These are phyloP conservation scores for Blepharisma japonicum DNA, from an alignment of 73 alveolate genomes.

Conservation along the genomic window DNA sequence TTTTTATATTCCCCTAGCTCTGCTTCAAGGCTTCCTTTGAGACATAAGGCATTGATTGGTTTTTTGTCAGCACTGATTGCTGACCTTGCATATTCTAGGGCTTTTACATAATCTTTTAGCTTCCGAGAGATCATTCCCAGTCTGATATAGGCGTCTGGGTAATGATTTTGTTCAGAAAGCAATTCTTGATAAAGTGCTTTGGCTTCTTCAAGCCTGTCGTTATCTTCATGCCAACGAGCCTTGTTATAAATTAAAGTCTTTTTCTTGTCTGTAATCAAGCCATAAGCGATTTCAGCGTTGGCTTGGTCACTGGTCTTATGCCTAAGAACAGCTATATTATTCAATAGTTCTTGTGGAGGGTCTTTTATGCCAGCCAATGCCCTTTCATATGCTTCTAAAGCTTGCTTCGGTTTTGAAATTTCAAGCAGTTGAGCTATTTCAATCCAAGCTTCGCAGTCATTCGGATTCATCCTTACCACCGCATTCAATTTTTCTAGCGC, in stretches of 20 bases:
- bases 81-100: conserved; percentile 45
- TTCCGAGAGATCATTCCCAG: conserved; percentile 49
- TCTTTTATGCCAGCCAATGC: conserved; percentile 32
- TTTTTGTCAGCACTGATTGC: conserved; percentile 42
- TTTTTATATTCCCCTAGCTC: conserved; percentile 26
- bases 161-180: conserved; percentile 38
- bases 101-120: conserved; percentile 42
- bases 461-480: conserved; percentile 31
- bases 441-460: conserved; percentile 34
- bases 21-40: conserved; percentile 24
- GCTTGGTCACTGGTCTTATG: conserved; percentile 22
- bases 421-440: conserved; percentile 33
- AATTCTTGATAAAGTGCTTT: conserved; percentile 37
- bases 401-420: conserved; percentile 37
- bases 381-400: conserved; percentile 35
- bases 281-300: conserved; percentile 33
- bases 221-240: conserved; percentile 35
- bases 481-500: conserved; percentile 33
- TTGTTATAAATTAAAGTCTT: conserved; percentile 31
- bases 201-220: conserved; percentile 38
- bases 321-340: conserved; percentile 38
- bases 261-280: conserved; percentile 22
- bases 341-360: conserved; percentile 21
- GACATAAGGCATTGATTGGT: conserved; percentile 39
- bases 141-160: conserved; percentile 60